A percentile compares a stretch with the other conserved stretches of the same genome.
phyloP scores from a whole-genome alignment of 768 basidiomycete genomes.

The Boletus tomentosulus region DNA sequence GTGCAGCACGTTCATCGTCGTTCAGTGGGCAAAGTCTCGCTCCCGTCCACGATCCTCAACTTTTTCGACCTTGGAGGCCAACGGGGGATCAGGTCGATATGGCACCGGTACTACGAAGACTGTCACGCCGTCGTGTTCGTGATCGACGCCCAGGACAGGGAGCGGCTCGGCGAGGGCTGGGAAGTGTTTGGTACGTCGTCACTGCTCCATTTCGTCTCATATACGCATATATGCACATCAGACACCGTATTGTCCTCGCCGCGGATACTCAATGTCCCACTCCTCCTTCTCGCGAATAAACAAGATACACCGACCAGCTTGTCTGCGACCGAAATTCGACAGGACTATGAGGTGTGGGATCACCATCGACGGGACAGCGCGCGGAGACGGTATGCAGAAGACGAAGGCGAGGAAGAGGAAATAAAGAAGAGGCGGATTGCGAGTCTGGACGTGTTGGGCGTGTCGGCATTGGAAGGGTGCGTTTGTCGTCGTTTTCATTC shows the following conservation, averaged over 20 bases:
- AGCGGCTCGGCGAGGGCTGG: conserved; percentile 91
- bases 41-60: conserved; percentile 90
- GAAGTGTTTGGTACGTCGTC: conserved; percentile 82
- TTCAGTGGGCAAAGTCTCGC: conserved; percentile 85
- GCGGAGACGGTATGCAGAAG: conserved; percentile 47
- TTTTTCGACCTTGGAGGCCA: conserved; percentile 99
- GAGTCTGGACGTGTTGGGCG: conserved; percentile 84
- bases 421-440: conserved; percentile 56
- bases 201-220: neutral
- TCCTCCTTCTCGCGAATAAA: conserved; percentile 93
- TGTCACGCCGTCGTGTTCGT: conserved; percentile 97
- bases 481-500: conserved; percentile 8
- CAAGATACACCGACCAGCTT: conserved; percentile 81
- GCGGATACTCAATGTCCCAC: conserved; percentile 84
- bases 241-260: conserved; percentile 86
- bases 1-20: neutral
- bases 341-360: conserved; percentile 86
- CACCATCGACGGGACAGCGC: conserved; percentile 70
- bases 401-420: conserved; percentile 43
- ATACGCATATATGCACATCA: conserved; percentile 14
- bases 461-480: conserved; percentile 89
- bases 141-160: conserved; percentile 88
- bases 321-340: conserved; percentile 85
- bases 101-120: conserved; percentile 93
- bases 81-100: conserved; percentile 88